Base-by-base conservation (phyloP, 139 green algal species). In the Ulvella scutata region DNA sequence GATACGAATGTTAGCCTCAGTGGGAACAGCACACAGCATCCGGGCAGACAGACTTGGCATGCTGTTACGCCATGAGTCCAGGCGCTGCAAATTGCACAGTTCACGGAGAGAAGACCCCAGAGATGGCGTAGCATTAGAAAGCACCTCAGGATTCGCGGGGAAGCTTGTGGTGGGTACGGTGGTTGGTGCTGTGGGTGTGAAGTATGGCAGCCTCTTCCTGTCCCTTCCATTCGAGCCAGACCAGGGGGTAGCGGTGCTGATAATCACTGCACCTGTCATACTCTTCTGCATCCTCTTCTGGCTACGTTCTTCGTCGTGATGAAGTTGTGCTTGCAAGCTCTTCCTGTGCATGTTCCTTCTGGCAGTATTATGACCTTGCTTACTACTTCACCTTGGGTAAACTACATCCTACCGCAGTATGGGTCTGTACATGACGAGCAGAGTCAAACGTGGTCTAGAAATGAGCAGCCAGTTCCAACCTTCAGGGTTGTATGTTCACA, bases 141-240 rank as follows among this genome's bases (percentile, higher is more conserved):
- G n/a, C 4, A 67, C 51, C n/a, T 26, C 51, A 26, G 33, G 10
- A 13, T 67, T 67, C 17, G 51, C 51, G 51, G n/a, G 31, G 17
- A 67, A 67, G 17, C 51, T 67, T 23, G 51, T 26, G 6, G 17
- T 29, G 13, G 51, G 51, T 29, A 67, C 51, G 31, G n/a, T 67
- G 51, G 51, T 26, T 36, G 51, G 51, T 9, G 51, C 51, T 10
- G 31, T 6, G 13, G 51, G n/a, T 10, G 51, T 67, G 0, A 67
- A 67, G 51, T 67, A 67, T 67, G 51, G 51, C 51, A 67, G 51
- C 17, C 20, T 67, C n/a, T n/a, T 67, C 51, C 20, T 67, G 51
- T 1, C 51, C n/a, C 31, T 26, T 23, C 51, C 51, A 26, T 67
- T 67, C 20, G 13, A 67, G 51, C 51, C 51, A 29, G 51, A 67